Evolutionary conservation across 1,284 basidiomycete genomes (phyloP), one percentile per base, ranked within the genome.

Genomic region (Rugosomyces carneus): DNA sequence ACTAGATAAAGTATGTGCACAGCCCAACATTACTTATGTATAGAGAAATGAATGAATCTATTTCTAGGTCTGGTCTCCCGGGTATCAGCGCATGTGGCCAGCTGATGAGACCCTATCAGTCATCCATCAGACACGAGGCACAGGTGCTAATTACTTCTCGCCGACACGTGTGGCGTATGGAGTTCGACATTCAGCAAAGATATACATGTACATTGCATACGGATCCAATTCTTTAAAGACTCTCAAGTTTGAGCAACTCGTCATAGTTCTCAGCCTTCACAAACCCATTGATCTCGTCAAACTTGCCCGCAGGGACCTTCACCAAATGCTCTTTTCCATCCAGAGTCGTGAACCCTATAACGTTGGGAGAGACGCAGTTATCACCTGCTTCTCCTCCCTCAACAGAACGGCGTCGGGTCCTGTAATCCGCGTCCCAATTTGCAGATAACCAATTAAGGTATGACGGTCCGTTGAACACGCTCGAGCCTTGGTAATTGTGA

Each of bases 271-370:
- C 26, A n/a, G 15, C 19, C 31, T 34, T 41, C 10, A 42, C 26
- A 16, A 47, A 34, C 10, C 21, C 40, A 31, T 42, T 41, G 3
- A 47, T 37, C 1, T 42, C 39, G 16, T 47, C 45, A 26, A 47
- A 36, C 32, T 42, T 42, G 20, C 50, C 50, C 16, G 45, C 47
- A 10, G 50, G 50, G 23, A 52, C 48, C 32, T 46, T 45, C 16
- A 52, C 40, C 6, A 39, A 20, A 29, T 52, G 50, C 39, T 49
- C 39, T 9, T 42, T 34, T 24, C 50, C 50, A 40, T 49, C 40
- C 8, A 15, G 37, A 15, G 42, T 46, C 16, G 35, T 39, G 32
- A 46, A 49, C 37, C 50, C 50, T 16, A 52, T 35, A 15, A 44
- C 37, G 36, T 50, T 39, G n/a, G 45, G 45, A 20, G n/a, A 19